Evolutionary conservation across 345 rosid species (phyloP).

Genomic region (Brassica incana): DNA sequence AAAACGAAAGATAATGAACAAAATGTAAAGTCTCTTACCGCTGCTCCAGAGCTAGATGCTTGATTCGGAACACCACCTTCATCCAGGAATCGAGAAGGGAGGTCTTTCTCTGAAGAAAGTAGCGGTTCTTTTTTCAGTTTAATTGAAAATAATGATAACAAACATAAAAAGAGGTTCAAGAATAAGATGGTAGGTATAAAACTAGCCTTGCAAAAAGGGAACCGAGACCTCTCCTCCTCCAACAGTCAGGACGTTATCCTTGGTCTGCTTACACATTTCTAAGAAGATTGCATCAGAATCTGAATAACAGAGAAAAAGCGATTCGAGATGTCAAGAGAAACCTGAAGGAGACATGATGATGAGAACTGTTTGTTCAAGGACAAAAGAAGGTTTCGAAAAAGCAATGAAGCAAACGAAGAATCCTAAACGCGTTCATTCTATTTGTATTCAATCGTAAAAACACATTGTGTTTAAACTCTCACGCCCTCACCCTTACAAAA

Average conservation of each 20-base stretch:
- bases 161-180: not conserved
- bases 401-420: too few species aligned
- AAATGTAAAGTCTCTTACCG: constrained; percentile 43
- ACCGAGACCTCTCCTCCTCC: constrained; percentile 98
- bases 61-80: constrained; percentile 69
- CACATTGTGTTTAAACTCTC: too few species aligned
- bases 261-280: constrained; percentile 22
- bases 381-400: too few species aligned
- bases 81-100: constrained; percentile 79
- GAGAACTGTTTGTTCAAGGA: too few species aligned
- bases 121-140: constrained; percentile 1
- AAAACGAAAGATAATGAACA: not conserved
- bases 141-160: not conserved
- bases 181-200: constrained; percentile 23
- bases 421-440: too few species aligned
- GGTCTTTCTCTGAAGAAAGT: constrained; percentile 73
- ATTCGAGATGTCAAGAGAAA: too few species aligned
- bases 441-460: too few species aligned
- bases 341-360: too few species aligned
- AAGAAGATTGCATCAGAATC: too few species aligned
- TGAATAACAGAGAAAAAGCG: too few species aligned
- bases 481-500: too few species aligned
- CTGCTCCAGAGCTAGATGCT: constrained; percentile 82
- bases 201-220: constrained; percentile 91
- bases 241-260: constrained; percentile 81